Evolutionary conservation across 1,284 basidiomycete species (phyloP), one percentile per base, ranked within the genome.

Genomic region (Vanrija sp.): DNA sequence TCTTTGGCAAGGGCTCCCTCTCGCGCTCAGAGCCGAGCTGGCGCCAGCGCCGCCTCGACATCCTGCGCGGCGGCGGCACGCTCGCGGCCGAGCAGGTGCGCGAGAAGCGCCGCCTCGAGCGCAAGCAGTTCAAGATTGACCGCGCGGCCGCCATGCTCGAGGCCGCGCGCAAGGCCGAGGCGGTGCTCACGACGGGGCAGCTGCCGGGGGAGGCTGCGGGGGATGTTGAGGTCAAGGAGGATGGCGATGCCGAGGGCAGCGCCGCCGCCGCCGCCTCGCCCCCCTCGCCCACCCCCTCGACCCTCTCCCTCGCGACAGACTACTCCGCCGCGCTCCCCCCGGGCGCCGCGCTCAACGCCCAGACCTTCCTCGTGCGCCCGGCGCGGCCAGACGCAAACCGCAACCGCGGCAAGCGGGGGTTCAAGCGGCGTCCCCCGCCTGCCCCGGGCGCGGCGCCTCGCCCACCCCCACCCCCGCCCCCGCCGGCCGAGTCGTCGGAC

Each of bases 1-100:
- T 98, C 78, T 98, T 98, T 72, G 95, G 96, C 19, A 98, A 98
- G 73, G 96, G 96, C 1, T 87, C 87, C 66, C 78, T 98, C 45
- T 93, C 89, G 36, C 78, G 96, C 50, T 95, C 90, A 72, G 96
- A 98, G 73, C 95, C 95, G 1, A 92, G 85, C 45, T 99, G 95
- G 96, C 78, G 86, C 59, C 82, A 82, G 31, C 80, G 89, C 56
- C 84, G 87, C 62, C 77, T 86, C 38, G 89, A 88, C 67, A 79
- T 83, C n/a, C 73, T 78, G 75, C 67, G 67, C 54, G 60, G 73
- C 50, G 65, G 75, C 49, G 53, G 71, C 60, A 69, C 67, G 12
- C 53, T 69, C 6, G 67, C 67, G 1, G 72, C 75, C 0, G 94
- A 97, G 69, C 88, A 96, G 75, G 77, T 95, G 49, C 87, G 90